Evolutionary conservation across 2,329 filamentous ascomycete species (phyloP).

Genomic region (Blumeriella jaapii): DNA sequence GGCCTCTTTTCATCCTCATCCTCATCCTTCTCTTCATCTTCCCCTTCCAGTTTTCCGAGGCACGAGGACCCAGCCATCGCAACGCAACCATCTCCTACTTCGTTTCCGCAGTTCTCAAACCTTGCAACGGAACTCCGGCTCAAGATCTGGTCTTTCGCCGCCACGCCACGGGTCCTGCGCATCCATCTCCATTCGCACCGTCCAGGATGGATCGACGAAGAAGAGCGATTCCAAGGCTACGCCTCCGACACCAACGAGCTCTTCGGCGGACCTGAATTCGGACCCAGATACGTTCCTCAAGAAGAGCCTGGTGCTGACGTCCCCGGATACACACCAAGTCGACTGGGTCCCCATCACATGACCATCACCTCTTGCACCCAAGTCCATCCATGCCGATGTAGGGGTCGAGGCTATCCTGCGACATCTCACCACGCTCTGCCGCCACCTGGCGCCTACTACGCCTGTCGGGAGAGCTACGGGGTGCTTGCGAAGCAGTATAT

Average conservation of each 20-base stretch:
- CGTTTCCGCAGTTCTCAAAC: too few species aligned
- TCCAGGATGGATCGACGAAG: too few species aligned
- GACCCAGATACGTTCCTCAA: background rate
- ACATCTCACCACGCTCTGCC: background rate
- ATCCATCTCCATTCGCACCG: too few species aligned
- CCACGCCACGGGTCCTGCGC: too few species aligned
- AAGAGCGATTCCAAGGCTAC: background rate
- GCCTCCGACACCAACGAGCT: background rate
- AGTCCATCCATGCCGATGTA: background rate
- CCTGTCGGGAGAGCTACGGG: slow-evolving; percentile 1
- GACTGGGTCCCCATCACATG: background rate
- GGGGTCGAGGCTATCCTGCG: background rate
- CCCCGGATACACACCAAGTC: background rate
- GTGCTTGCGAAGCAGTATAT: background rate
- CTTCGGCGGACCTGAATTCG: background rate
- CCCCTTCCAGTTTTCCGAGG: too few species aligned
- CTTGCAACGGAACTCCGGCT: too few species aligned
- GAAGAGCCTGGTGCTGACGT: background rate
- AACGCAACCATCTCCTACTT: too few species aligned
- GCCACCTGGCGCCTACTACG: background rate
- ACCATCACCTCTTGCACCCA: background rate
- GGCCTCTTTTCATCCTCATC: too few species aligned
- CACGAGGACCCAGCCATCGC: too few species aligned
- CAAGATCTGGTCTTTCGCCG: too few species aligned
- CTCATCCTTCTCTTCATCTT: too few species aligned